Evolutionary conservation across 2,329 filamentous ascomycete genomes (phyloP), one percentile per base, ranked within the genome.

Genomic region (Fusarium sp.): DNA sequence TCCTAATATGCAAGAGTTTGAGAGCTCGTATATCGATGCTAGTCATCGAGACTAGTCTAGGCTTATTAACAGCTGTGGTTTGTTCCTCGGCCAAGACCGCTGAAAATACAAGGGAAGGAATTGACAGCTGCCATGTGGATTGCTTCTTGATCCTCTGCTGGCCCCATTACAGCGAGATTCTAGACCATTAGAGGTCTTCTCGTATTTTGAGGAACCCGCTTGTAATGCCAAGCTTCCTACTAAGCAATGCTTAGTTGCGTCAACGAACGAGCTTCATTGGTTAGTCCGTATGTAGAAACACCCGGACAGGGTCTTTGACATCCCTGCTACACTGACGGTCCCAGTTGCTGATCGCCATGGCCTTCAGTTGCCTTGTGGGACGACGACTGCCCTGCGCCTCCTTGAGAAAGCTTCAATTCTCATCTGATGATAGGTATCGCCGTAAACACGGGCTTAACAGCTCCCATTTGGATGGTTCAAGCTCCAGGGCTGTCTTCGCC

Each of bases 261-360:
- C 34, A 60, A 60, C 21, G 30, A 6, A 30, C 25, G n/a, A 27
- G 9, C 1, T 23, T 61, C 40, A 66, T 66, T 66, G 63, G 63
- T 25, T 48, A 50, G 34, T n/a, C 48, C 62, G 63, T 66, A 66
- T 55, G 27, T 25, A 61, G 62, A 66, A 66, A 66, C 62, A 13
- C 30, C 62, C 48, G 63, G 48, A 13, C 48, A 61, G 43, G 63
- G 63, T 61, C 48, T 25, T 21, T 49, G 34, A 34, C 42, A 65
- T 59, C 55, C 63, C 42, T 53, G 41, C 41, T 23, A 43, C 14
- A 21, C 20, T 43, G 41, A 23, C 32, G 47, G 8, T 62, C 63
- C 63, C 37, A 62, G 62, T 23, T 66, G 62, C 40, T 61, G 63
- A 66, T 66, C 62, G 60, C 28, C 48, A 42, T 56, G 46, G 34